phyloP scores from a whole-genome alignment of 176 grass and related monocot species.

The Aegilops longissima region DNA sequence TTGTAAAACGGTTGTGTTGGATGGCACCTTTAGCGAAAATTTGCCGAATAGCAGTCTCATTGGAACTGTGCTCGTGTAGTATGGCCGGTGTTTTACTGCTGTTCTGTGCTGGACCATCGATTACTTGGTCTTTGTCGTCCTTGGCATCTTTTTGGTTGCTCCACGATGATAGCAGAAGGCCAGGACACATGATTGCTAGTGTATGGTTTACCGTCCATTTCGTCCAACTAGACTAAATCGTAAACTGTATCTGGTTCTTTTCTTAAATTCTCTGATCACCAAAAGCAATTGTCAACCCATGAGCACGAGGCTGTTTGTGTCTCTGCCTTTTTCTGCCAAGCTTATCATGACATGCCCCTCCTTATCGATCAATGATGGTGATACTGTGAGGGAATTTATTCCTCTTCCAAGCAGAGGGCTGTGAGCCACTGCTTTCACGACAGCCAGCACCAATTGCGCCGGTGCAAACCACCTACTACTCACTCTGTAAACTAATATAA shows the following conservation, averaged over 20 bases:
- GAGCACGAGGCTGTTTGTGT: background rate
- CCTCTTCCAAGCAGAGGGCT: constrained; percentile 7
- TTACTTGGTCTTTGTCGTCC: background rate
- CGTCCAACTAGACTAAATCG: background rate
- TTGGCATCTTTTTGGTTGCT: background rate
- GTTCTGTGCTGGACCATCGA: background rate
- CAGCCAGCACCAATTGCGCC: background rate
- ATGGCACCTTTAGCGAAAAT: background rate
- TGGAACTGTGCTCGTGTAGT: background rate
- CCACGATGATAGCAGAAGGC: background rate
- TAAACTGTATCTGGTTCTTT: background rate
- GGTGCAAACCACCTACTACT: background rate
- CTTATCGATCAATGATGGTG: background rate
- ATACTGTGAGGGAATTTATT: constrained; percentile 27
- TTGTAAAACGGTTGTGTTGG: constrained; percentile 33
- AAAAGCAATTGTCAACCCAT: background rate
- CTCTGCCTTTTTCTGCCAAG: background rate
- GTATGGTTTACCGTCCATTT: background rate
- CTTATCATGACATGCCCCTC: background rate
- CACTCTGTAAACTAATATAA: background rate
- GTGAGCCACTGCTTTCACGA: constrained; percentile 32
- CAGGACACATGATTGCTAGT: background rate
- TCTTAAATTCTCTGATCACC: background rate
- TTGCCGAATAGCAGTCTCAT: constrained; percentile 15
- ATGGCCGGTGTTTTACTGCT: background rate